Evolutionary conservation across 1,284 basidiomycete species (phyloP).

Genomic region (Rhizoctonia solani): DNA sequence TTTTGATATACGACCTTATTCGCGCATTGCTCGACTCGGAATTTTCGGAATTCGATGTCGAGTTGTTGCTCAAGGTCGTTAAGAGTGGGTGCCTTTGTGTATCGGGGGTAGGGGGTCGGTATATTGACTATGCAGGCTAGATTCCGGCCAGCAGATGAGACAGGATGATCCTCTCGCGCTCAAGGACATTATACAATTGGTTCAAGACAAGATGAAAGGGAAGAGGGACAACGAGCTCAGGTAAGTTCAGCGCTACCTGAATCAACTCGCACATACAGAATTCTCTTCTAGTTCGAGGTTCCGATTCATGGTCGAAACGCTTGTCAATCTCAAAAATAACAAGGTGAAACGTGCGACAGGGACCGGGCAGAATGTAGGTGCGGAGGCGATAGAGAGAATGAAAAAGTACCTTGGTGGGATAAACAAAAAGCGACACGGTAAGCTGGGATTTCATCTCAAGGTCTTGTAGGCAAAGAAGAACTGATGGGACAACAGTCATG

Average conservation of each 20-base stretch:
- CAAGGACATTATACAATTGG: slow-evolving; percentile 58
- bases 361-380: slow-evolving; percentile 59
- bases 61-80: slow-evolving; percentile 84
- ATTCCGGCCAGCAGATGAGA: slow-evolving; percentile 84
- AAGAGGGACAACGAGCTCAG: slow-evolving; percentile 59
- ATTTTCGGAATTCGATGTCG: slow-evolving; percentile 79
- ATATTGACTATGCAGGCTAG: slow-evolving; percentile 51
- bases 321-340: slow-evolving; percentile 89
- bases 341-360: slow-evolving; percentile 53
- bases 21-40: slow-evolving; percentile 70
- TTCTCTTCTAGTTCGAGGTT: slow-evolving; percentile 69
- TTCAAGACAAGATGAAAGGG: slow-evolving; percentile 70
- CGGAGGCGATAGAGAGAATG: slow-evolving; percentile 77
- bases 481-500: slow-evolving; percentile 56
- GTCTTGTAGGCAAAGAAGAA: not conserved
- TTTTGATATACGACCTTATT: slow-evolving; percentile 89
- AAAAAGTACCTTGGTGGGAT: slow-evolving; percentile 81
- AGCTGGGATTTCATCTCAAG: slow-evolving; percentile 41
- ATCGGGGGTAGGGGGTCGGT: not conserved
- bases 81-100: slow-evolving; percentile 61
- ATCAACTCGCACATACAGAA: not conserved
- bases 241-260: slow-evolving; percentile 48
- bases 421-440: slow-evolving; percentile 76
- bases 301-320: slow-evolving; percentile 91
- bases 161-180: slow-evolving; percentile 58